Evolutionary conservation across 176 grass and related monocot species (phyloP).

Genomic region (Puccinellia tenuiflora): DNA sequence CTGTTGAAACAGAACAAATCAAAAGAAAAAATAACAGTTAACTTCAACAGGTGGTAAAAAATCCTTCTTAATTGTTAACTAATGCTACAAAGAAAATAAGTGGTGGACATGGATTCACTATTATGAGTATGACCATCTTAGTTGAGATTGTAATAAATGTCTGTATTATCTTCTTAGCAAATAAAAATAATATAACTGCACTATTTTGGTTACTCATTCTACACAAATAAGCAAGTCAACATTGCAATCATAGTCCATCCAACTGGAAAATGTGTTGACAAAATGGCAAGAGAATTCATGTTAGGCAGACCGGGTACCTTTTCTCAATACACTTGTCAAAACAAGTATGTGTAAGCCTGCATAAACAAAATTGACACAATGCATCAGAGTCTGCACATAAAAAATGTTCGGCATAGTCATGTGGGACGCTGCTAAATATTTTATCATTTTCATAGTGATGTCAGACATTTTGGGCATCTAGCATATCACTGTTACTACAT

Average conservation of each 20-base stretch:
- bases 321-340: constrained; percentile 90
- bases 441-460: background rate
- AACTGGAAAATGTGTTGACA: background rate
- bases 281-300: background rate
- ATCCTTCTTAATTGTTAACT: background rate
- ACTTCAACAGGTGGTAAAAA: background rate
- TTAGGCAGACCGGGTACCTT: constrained; percentile 41
- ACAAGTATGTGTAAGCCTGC: constrained; percentile 75
- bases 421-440: background rate
- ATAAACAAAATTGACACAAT: constrained; percentile 4
- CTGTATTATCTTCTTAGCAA: background rate
- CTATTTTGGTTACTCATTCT: no score
- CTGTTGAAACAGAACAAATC: constrained; percentile 37
- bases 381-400: constrained; percentile 9
- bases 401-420: background rate
- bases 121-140: background rate
- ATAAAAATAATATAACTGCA: no score
- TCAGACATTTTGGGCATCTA: background rate
- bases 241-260: background rate
- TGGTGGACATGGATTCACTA: background rate
- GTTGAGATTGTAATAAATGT: background rate
- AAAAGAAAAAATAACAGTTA: background rate
- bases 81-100: background rate
- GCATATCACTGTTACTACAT: background rate
- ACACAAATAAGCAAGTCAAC: background rate